Percentiles rank a stretch among this genome's conserved stretches.
Evolutionary conservation across 495 filamentous ascomycete genomes (phyloP).

Genomic region (Glonium stellatum): DNA sequence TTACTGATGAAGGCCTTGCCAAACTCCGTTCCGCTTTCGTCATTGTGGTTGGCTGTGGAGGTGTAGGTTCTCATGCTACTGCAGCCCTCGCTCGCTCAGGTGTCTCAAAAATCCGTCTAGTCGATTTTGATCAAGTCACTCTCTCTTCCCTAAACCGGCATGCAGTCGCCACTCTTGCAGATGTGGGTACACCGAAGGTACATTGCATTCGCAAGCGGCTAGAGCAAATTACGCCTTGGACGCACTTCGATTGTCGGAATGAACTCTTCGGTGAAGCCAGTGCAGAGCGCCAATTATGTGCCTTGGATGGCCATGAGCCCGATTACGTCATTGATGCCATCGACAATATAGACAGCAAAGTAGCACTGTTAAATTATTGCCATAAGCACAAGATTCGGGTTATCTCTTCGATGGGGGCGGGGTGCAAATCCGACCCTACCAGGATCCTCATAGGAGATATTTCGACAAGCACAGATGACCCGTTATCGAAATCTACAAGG

Average conservation of each 20-base stretch:
- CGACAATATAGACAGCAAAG: slow-evolving; percentile 96
- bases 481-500: slow-evolving; percentile 76
- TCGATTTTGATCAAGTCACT: slow-evolving; percentile 98
- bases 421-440: slow-evolving; percentile 95
- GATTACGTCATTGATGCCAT: slow-evolving; percentile 95
- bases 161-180: slow-evolving; percentile 84
- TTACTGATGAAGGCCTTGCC: slow-evolving; percentile 69
- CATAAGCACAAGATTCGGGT: slow-evolving; percentile 65
- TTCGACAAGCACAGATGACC: slow-evolving; percentile 79
- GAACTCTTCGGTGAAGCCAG: slow-evolving; percentile 68
- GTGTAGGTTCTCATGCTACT: slow-evolving; percentile 86
- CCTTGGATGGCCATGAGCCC: slow-evolving; percentile 61
- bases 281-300: slow-evolving; percentile 57
- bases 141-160: slow-evolving; percentile 90
- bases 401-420: slow-evolving; percentile 93
- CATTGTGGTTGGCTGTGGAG: slow-evolving; percentile 85
- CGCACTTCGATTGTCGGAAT: slow-evolving; percentile 76
- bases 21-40: slow-evolving; percentile 77
- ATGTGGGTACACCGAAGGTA: slow-evolving; percentile 95
- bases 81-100: slow-evolving; percentile 84
- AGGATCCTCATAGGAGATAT: slow-evolving; percentile 90
- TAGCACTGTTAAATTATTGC: slow-evolving; percentile 84
- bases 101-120: slow-evolving; percentile 74
- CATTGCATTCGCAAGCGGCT: slow-evolving; percentile 69
- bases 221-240: slow-evolving; percentile 84